Evolutionary conservation across 1,284 basidiomycete genomes (phyloP).

Genomic region (Amylostereum chailletii): DNA sequence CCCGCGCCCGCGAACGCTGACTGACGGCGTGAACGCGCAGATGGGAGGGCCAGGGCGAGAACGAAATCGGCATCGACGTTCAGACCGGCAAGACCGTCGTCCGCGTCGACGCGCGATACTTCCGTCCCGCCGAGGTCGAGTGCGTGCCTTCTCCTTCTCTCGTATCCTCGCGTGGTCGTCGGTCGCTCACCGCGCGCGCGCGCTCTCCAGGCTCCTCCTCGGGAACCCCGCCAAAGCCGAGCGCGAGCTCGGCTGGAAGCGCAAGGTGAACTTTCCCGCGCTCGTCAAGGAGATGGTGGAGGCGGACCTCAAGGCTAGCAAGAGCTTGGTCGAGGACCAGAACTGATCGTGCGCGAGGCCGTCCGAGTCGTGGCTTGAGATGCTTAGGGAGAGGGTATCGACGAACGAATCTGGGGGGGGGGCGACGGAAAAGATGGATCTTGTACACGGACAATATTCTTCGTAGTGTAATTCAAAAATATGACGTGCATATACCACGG

Average conservation of each 20-base stretch:
- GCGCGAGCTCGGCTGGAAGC: conserved; percentile 77
- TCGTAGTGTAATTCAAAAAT: too few species aligned
- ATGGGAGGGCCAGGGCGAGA: conserved; percentile 68
- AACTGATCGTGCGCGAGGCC: conserved; percentile 34
- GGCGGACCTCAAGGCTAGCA: conserved; percentile 63
- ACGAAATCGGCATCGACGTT: conserved; percentile 67
- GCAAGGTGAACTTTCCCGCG: conserved; percentile 69
- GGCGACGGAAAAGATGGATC: too few species aligned
- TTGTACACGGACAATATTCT: too few species aligned
- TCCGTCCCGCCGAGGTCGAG: conserved; percentile 91
- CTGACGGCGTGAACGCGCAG: conserved; percentile 22
- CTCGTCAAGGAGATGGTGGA: conserved; percentile 87
- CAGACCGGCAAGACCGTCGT: conserved; percentile 66
- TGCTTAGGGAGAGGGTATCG: too few species aligned
- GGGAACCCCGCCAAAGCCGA: conserved; percentile 85
- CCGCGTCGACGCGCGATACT: conserved; percentile 74
- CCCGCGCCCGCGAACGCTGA: too few species aligned
- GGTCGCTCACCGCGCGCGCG: conserved; percentile 2
- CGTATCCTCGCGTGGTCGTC: neutral
- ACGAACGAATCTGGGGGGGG: too few species aligned
- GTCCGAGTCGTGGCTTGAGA: too few species aligned
- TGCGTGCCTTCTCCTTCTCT: conserved; percentile 30
- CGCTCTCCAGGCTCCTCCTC: conserved; percentile 50
- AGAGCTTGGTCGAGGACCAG: conserved; percentile 70
- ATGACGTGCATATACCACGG: too few species aligned